A percentile compares a stretch with the other conserved stretches of the same genome.
Conservation (phyloP, 1,284 basidiomycete species). For the Cutaneotrichosporon cyanovorans region DNA sequence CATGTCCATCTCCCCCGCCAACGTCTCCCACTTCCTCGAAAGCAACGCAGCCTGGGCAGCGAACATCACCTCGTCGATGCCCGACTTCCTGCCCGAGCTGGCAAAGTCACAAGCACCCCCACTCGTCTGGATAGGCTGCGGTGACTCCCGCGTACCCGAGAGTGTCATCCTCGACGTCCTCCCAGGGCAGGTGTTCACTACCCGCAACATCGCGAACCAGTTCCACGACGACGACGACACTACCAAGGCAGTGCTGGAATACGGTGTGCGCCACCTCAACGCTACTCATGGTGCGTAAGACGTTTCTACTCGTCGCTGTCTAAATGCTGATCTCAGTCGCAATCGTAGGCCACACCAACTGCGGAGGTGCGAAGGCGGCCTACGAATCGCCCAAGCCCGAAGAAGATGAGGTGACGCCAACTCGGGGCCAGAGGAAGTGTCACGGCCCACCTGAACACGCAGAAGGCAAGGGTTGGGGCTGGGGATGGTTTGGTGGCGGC, state of each 20-base stretch:
- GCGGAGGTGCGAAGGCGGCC: constrained; percentile 64
- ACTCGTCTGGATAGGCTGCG: constrained; percentile 45
- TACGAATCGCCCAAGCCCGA: constrained; percentile 43
- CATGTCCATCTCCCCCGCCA: constrained; percentile 9
- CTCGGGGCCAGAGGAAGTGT: neutral
- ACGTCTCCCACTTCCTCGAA: constrained; percentile 20
- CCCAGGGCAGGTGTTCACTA: constrained; percentile 63
- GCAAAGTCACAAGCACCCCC: constrained; percentile 39
- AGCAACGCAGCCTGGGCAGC: constrained; percentile 36
- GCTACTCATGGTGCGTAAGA: constrained; percentile 63
- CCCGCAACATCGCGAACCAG: constrained; percentile 46
- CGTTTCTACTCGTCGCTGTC: neutral
- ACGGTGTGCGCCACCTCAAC: constrained; percentile 68
- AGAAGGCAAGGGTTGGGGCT: too few relatives aligned
- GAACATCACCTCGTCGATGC: constrained; percentile 21
- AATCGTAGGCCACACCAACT: constrained; percentile 71
- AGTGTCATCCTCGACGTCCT: constrained; percentile 38
- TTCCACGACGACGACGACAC: constrained; percentile 72
- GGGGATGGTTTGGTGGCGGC: too few relatives aligned
- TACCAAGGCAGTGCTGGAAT: constrained; percentile 68
- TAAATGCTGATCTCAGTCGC: constrained; percentile 55
- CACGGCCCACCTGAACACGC: too few relatives aligned
- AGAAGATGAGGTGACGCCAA: neutral
- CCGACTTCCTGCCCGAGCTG: constrained; percentile 28
- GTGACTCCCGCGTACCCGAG: constrained; percentile 45